Evolutionary conservation across 257 asterid species (phyloP), one percentile per base, ranked within the genome.

Genomic region (Solanum chilense): DNA sequence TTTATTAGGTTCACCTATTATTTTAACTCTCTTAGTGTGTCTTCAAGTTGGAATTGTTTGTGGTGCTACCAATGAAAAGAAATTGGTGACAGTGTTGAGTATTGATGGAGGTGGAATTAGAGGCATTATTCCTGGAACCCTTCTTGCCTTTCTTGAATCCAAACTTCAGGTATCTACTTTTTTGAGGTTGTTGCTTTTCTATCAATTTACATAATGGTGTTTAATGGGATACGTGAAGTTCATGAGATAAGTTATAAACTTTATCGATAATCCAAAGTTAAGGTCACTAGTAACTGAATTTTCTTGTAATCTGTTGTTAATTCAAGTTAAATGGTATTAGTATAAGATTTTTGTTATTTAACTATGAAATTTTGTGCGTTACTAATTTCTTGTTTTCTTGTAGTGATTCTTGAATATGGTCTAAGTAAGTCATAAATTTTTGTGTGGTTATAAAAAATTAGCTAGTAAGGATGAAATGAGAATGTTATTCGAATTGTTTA

Each of bases 51-150:
- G 78, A 71, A 37, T 70, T 82, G 84, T 91, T 10, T 86, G 85
- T 64, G 90, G 91, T 87, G 86, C 86, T 27, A 87, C 86, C 3
- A 93, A 88, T 66, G 95, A 93, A 52, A 90, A 90, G 18, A 64
- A 41, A 41, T n/a, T 92, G 37, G 92, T 88, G 14, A 93, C 95
- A 11, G 90, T 93, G 3, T 83, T 92, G 64, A 93, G 93, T 88
- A 91, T 93, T 37, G 98, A 94, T 68, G 96, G 96, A 69, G 96
- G 95, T 27, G 98, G 96, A 31, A 56, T 93, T 42, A 88, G 93
- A 62, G 96, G 98, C 81, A 89, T 93, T 9, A 90, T 94, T 83
- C 98, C 96, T 4, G 93, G 90, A 23, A 88, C 87, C 4, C 16
- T 92, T 85, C 92, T 94, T 20, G 90, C 89, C 37, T 92, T 92